phyloP scores from a whole-genome alignment of 805 yeast genomes.

The Nakazawaea ambrosiae region DNA sequence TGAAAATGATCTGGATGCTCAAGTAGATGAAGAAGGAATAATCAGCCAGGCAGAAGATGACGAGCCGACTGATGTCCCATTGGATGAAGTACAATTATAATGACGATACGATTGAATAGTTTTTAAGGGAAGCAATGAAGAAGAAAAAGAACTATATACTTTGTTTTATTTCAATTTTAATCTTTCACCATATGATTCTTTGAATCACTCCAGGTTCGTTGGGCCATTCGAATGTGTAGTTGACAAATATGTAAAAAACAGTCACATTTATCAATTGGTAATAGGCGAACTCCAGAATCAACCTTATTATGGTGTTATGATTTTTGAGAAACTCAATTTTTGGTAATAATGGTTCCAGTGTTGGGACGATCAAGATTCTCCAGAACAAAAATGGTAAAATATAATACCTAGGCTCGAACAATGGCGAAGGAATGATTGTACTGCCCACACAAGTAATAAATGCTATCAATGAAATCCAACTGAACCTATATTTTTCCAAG shows the following conservation, averaged over 20 bases:
- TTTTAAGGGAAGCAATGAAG: too few species aligned
- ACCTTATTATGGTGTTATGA: constrained; percentile 27
- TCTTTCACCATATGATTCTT: constrained; percentile 90
- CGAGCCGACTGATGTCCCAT: constrained; percentile 7
- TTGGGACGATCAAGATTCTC: constrained; percentile 50
- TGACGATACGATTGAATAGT: too few species aligned
- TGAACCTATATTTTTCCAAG: constrained; percentile 14
- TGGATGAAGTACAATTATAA: constrained; percentile 8
- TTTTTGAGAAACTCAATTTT: constrained; percentile 14
- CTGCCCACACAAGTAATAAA: constrained; percentile 44
- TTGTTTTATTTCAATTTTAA: too few species aligned
- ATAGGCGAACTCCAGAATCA: constrained; percentile 56
- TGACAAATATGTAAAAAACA: constrained; percentile 49
- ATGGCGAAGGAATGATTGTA: constrained; percentile 81
- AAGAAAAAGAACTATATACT: too few species aligned
- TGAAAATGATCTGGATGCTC: constrained; percentile 7
- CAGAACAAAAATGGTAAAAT: constrained; percentile 74
- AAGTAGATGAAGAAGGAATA: constrained; percentile 8
- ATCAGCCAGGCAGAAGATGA: constrained; percentile 13
- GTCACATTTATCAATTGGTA: constrained; percentile 45
- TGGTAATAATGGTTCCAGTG: constrained; percentile 21
- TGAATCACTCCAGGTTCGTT: constrained; percentile 51
- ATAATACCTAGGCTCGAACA: constrained; percentile 91
- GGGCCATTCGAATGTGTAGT: constrained; percentile 61
- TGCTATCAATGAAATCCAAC: constrained; percentile 37